Percentiles rank a stretch among this genome's conserved stretches.
Evolutionary conservation across 192 early-diverging fungal genomes (phyloP).

Genomic region (Coemansia sp.): DNA sequence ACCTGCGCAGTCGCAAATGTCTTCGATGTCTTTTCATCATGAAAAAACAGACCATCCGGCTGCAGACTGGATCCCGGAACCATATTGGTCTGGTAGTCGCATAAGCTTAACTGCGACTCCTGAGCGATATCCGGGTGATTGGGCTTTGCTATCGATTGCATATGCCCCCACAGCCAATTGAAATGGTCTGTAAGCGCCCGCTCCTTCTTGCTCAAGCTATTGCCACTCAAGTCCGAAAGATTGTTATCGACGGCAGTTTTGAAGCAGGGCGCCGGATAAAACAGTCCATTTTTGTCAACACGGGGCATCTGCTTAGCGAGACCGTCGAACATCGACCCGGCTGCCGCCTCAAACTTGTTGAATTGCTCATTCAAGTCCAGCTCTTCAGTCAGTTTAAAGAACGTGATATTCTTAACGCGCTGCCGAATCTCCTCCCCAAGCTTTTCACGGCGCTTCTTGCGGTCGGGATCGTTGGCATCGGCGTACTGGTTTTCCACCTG

Average conservation of each 20-base stretch:
- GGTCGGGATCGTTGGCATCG: background rate
- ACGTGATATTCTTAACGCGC: background rate
- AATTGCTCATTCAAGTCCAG: background rate
- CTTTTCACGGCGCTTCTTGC: background rate
- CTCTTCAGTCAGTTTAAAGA: background rate
- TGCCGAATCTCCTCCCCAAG: background rate
- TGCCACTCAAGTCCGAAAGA: background rate
- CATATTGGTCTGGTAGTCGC: background rate
- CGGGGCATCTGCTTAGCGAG: background rate
- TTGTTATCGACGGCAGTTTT: background rate
- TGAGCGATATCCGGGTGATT: background rate
- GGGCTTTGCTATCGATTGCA: background rate
- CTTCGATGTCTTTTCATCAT: background rate
- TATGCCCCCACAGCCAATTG: background rate
- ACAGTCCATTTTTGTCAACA: background rate
- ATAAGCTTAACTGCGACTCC: background rate
- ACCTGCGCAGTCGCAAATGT: background rate
- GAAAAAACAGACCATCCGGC: background rate
- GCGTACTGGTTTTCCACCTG: background rate
- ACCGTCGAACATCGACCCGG: background rate
- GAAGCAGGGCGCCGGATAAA: background rate
- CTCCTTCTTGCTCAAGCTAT: background rate
- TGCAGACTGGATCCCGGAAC: background rate
- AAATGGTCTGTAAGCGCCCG: background rate
- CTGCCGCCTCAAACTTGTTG: background rate